phyloP scores from a whole-genome alignment of 1,139 yeast genomes.

The Suhomyces guaymorum region DNA sequence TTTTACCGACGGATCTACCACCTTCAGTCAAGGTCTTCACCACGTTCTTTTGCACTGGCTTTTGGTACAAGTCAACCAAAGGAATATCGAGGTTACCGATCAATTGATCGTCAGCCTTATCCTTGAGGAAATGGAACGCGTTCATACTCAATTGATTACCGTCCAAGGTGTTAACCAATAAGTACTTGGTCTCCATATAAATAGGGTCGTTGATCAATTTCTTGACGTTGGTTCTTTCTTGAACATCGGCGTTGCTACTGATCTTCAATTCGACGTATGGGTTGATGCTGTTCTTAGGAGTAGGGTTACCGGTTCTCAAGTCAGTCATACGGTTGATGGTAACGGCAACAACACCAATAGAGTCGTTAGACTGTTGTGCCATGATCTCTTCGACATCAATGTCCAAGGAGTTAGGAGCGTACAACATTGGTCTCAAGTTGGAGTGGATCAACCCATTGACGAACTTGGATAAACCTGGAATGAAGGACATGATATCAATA shows the following conservation, averaged over 20 bases:
- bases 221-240: slow-evolving; percentile 58
- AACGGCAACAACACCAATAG: slow-evolving; percentile 67
- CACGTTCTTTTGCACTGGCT: slow-evolving; percentile 36
- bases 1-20: slow-evolving; percentile 59
- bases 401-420: slow-evolving; percentile 81
- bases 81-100: slow-evolving; percentile 61
- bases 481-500: slow-evolving; percentile 75
- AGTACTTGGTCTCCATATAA: slow-evolving; percentile 64
- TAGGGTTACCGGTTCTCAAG: slow-evolving; percentile 43
- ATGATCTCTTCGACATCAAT: slow-evolving; percentile 70
- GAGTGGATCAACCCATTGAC: slow-evolving; percentile 70
- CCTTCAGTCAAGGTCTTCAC: slow-evolving; percentile 45
- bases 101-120: slow-evolving; percentile 54
- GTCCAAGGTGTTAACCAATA: slow-evolving; percentile 59
- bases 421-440: slow-evolving; percentile 71
- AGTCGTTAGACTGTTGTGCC: slow-evolving; percentile 62
- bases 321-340: slow-evolving; percentile 55
- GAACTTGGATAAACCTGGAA: slow-evolving; percentile 77
- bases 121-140: slow-evolving; percentile 52
- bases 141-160: slow-evolving; percentile 55
- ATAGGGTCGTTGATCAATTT: slow-evolving; percentile 55
- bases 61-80: slow-evolving; percentile 59
- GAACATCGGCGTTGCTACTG: slow-evolving; percentile 44
- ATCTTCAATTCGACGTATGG: slow-evolving; percentile 59
- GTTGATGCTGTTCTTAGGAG: slow-evolving; percentile 50